Base-by-base conservation (phyloP, 129 eudicot species). In the Lactuca sativa region DNA sequence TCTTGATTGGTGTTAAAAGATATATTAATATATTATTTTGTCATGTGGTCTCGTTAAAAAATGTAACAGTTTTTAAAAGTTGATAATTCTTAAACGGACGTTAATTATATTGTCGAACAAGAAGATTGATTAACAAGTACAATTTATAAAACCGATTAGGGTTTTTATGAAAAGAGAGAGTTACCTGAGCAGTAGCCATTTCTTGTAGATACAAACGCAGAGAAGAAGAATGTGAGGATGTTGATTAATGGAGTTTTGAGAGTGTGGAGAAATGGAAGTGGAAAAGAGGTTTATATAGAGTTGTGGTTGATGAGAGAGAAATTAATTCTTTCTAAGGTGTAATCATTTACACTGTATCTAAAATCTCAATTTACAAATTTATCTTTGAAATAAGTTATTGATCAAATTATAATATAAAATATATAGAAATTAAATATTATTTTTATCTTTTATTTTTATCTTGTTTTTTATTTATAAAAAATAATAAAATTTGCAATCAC, bases 121-220 rank as follows among this genome's bases (percentile, higher is more conserved):
- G 6, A 36, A 36, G 38, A 36, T 36, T 6, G 38, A 43, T n/a
- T 14, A 4, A 51, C 7, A 15, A 51, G n/a, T 51, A 0, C 25
- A 53, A 53, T 13, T 15, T 11, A 12, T 2, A 47, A 47, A 9
- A 47, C n/a, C 0, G 15, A 47, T 47, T 12, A 10, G 52, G 12
- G 52, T 7, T n/a, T 60, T 12, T 4, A 9, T 5, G 15, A 62
- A 48, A 44, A 15, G n/a, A 38, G 16, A 8, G 41, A 40, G 43
- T 77, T 64, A 82, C 86, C 86, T 82, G 78, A 75, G 76, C 87
- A 70, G 87, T 61, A 30, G 87, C 87, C 87, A 82, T 75, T 72
- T 32, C 56, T 56, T 64, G 3, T 15, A 12, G 74, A 64, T 25
- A 14, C 60, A 52, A 25, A 72, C 1, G 15, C 10, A 36, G 64